These are phyloP conservation scores for Paspalum notatum DNA, from an alignment of 176 grass and related monocot species.

Conservation along the genomic window DNA sequence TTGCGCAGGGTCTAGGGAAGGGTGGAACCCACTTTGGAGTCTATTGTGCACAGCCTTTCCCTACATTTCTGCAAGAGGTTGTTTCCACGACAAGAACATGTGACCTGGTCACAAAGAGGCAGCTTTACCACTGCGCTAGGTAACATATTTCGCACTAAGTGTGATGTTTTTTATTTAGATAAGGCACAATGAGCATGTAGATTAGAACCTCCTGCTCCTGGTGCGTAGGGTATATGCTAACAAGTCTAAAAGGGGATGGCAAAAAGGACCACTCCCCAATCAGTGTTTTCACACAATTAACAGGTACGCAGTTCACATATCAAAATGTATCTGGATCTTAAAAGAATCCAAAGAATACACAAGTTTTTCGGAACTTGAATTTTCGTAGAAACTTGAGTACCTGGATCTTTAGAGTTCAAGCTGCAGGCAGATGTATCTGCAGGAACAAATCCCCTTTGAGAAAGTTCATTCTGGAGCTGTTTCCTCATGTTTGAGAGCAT, in stretches of 20 bases:
- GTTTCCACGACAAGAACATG: no score
- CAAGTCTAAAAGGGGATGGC: not conserved
- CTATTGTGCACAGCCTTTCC: no score
- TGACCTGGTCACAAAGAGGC: no score
- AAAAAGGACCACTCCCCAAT: not conserved
- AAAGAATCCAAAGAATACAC: not conserved
- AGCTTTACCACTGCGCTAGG: no score
- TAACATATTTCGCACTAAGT: not conserved
- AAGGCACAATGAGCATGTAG: not conserved
- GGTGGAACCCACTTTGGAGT: no score
- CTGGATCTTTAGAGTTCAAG: constrained; percentile 88
- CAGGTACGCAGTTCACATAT: not conserved
- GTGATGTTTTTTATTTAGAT: not conserved
- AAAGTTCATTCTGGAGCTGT: constrained; percentile 78
- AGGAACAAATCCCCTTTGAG: constrained; percentile 86
- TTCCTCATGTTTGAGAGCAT: constrained; percentile 91
- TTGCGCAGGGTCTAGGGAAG: no score
- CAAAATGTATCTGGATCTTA: not conserved
- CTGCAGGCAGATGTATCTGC: constrained; percentile 71
- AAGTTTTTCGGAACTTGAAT: not conserved
- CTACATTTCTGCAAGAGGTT: no score
- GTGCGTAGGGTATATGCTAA: not conserved
- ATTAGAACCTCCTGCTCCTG: not conserved
- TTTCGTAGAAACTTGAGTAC: constrained; percentile 44
- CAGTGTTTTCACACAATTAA: not conserved